Base-by-base conservation (phyloP, 176 grass and related monocot genomes). In the Oryza meyeriana region DNA sequence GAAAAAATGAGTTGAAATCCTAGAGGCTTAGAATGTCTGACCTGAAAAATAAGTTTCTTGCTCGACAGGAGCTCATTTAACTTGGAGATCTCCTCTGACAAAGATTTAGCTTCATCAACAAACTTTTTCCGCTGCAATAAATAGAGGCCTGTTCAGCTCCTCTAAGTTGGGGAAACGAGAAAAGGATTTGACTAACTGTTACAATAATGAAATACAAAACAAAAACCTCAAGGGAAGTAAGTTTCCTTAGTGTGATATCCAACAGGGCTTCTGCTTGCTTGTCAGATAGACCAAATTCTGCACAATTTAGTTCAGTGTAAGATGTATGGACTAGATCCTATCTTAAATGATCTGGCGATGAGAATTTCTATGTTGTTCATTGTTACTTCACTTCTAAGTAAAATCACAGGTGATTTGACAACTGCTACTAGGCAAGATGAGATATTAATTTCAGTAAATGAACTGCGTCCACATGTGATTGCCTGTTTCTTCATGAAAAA, bases 231-330 rank as follows among this genome's bases (percentile, higher is more conserved):
- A 98, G 89, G 18, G 85, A 89, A 79, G 95, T 98, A 72, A 98
- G 87, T 84, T 95, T 98, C 74, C 91, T 88, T 16, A 98, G 86
- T 71, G 95, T 93, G 68, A 98, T 98, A 81, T 98, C 95, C 79
- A 98, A 80, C 34, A 95, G 70, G 31, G 95, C 90, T 88, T 93
- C 92, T 70, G 95, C 92, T 93, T 98, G 95, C 77, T 93, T 98
- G 75, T 86, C 82, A 79, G 92, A 95, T 64, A 98, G 84, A 79
- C 73, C 68, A 78, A 79, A 98, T 82, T 89, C 95, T 98, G 75
- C 70, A 75, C 44, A 84, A 84, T 79, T 25, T n/a, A 88, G 84
- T 83, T 84, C 47, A 64, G 30, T 57, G 76, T 71, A 18, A 85
- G 61, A 80, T 25, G 80, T 79, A 62, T 5, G 34, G 34, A 58